Conservation (phyloP, 2,329 filamentous ascomycete genomes). For the Microascus cirrosus region DNA sequence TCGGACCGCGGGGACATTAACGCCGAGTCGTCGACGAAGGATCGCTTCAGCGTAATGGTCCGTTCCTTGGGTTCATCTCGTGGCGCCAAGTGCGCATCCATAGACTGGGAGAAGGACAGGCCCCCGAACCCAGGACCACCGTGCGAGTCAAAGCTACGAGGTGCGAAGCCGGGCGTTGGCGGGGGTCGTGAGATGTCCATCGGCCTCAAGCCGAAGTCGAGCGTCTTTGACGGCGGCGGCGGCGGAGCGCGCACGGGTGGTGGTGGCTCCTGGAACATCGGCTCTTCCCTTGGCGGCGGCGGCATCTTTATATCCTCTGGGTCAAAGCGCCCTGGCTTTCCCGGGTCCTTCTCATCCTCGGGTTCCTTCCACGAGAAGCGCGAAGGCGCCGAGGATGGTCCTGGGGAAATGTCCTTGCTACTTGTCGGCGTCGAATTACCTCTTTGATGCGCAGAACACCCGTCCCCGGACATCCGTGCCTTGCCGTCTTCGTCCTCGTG, state of each 20-base stretch:
- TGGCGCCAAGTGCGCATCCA: background rate
- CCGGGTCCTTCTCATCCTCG: conserved; percentile 29
- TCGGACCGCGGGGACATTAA: conserved; percentile 62
- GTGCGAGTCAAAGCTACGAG: conserved; percentile 2
- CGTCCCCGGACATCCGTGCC: conserved; percentile 9
- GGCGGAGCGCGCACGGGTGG: background rate
- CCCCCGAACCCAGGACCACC: conserved; percentile 1
- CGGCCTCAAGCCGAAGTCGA: background rate
- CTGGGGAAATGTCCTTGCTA: conserved; percentile 40
- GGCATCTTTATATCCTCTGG: conserved; percentile 12
- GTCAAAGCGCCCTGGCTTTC: conserved; percentile 27
- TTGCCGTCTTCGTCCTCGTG: conserved; percentile 33
- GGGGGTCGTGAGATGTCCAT: conserved; percentile 5
- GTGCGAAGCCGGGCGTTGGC: conserved; percentile 4
- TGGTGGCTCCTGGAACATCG: background rate
- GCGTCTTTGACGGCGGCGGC: background rate
- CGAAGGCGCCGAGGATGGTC: conserved; percentile 57
- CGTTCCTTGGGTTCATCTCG: background rate
- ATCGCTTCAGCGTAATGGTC: conserved; percentile 4
- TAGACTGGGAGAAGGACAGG: background rate
- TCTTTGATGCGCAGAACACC: conserved; percentile 29
- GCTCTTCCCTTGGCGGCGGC: background rate
- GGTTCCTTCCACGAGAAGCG: conserved; percentile 47
- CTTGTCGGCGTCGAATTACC: conserved; percentile 41
- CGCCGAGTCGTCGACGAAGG: conserved; percentile 34